Evolutionary conservation across 192 early-diverging fungal genomes (phyloP), one percentile per base, ranked within the genome.

Genomic region (Nowakowskiella sp.): DNA sequence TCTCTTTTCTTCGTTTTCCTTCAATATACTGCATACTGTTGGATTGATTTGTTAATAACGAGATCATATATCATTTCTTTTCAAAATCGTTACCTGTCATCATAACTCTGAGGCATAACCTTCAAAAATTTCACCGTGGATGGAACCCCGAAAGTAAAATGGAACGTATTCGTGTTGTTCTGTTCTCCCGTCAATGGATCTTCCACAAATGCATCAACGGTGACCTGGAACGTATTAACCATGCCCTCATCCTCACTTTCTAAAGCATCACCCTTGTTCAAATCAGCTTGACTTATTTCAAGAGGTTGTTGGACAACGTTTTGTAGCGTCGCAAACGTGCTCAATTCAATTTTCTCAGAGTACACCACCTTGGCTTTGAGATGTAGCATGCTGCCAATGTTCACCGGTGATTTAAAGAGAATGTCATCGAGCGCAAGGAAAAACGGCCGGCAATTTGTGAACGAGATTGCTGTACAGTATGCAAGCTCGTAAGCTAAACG

Each of bases 131-230:
- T 27, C 46, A 28, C 63, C 19, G 22, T 31, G 21, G 33, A 57
- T 24, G 31, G 49, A 33, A 42, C 53, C 24, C 24, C 52, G 55
- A 96, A 91, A 27, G 88, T 93, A 49, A 93, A 87, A 68, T 89
- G 81, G 51, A 96, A 96, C 0, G 76, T 75, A 65, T 96, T 93
- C 31, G 87, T 89, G n/a, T 80, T 86, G 32, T 85, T 79, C 0
- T 76, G 59, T 0, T 67, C 68, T 21, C 66, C 74, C 6, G 68
- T 68, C 42, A 67, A 55, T 27, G 87, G 72, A 62, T 91, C 80
- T 36, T 87, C 60, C 8, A 96, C 87, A 65, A 92, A 82, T 1
- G 86, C 89, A 1, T 77, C 70, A 30, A 82, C 86, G 56, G 76
- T 62, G 4, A 78, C 57, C 32, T 66, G 53, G 45, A 67, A 47